Evolutionary conservation across 2,329 filamentous ascomycete genomes (phyloP), one percentile per base, ranked within the genome.

Genomic region (Penicillium freii): DNA sequence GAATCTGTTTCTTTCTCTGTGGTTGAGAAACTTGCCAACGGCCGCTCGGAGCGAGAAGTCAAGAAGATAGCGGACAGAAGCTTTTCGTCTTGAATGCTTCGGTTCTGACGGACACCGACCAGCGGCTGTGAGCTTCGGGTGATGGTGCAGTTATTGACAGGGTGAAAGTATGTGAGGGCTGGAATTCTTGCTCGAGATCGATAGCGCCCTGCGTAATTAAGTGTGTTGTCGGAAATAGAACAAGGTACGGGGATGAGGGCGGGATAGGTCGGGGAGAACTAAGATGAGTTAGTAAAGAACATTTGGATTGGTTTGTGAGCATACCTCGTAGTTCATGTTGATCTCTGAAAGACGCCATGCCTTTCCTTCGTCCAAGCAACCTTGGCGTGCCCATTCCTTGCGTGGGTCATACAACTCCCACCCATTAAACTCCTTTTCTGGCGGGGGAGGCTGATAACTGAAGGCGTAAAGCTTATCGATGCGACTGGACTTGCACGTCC

Each of bases 71-170:
- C 91, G 23, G 90, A 88, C 21, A 99, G 87, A 5, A 99, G 84
- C 67, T 92, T 91, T 76, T 99, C 94, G 70, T 99, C 94, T 73
- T 99, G 94, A 33, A 96, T 90, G 69, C 92, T 97, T 43, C 93
- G 87, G 69, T 96, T 94, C 61, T 90, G 86, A 48, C 89, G 86
- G 25, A 97, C 84, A 15, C 94, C 94, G 1, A 93, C 89, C 56
- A 93, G 81, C 0, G 94, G 94, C 72, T 99, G 94, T 4, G 93
- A 96, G 70, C 92, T 96, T 71, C 94, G 84, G 2, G 93, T 97
- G 62, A 99, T 96, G 25, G 92, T 94, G 74, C 94, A 97, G 72
- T 96, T 96, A 73, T 97, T 99, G 67, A 97, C 82, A 0, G 91
- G 91, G 73, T 99, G 94, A n/a, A 97, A 85, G 74, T 99, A 99